Evolutionary conservation across 2,329 filamentous ascomycete species (phyloP).

Genomic region (Pezizomycotina sp.): DNA sequence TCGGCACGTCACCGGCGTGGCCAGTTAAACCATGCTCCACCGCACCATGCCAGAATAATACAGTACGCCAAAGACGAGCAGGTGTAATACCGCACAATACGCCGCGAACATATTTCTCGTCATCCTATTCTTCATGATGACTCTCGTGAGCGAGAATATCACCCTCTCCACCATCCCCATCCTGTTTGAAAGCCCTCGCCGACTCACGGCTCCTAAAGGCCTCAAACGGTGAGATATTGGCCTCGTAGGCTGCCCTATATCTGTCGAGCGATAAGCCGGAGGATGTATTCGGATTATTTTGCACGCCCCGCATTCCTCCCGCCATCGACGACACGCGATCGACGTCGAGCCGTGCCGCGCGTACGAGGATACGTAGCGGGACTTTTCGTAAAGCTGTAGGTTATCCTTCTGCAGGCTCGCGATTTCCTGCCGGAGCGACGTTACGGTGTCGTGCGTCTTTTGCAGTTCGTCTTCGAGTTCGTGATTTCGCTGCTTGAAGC

Average conservation of each 20-base stretch:
- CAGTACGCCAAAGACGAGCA: conserved; percentile 71
- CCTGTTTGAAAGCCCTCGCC: conserved; percentile 70
- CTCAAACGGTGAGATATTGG: conserved; percentile 86
- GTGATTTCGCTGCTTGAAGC: conserved; percentile 89
- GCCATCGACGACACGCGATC: conserved; percentile 34
- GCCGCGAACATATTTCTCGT: conserved; percentile 87
- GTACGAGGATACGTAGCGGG: conserved; percentile 87
- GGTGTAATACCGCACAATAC: conserved; percentile 76
- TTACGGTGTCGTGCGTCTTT: conserved; percentile 64
- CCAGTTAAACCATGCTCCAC: no score
- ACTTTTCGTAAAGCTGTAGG: conserved; percentile 90
- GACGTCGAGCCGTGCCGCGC: conserved; percentile 49
- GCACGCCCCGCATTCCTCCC: conserved; percentile 47
- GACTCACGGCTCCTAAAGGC: conserved; percentile 90
- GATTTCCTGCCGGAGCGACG: conserved; percentile 75
- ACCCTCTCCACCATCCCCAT: conserved; percentile 85
- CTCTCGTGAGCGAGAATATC: conserved; percentile 76
- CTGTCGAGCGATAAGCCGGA: conserved; percentile 59
- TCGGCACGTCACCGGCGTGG: conserved; percentile 31
- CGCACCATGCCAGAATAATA: conserved; percentile 64
- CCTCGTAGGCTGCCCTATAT: conserved; percentile 85
- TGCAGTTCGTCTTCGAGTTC: conserved; percentile 84
- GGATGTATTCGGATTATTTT: conserved; percentile 43
- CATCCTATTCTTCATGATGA: conserved; percentile 75
- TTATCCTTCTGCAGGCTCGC: conserved; percentile 91